Conservation (phyloP, 2,329 filamentous ascomycete species). For the Acrocalymma vagum region DNA sequence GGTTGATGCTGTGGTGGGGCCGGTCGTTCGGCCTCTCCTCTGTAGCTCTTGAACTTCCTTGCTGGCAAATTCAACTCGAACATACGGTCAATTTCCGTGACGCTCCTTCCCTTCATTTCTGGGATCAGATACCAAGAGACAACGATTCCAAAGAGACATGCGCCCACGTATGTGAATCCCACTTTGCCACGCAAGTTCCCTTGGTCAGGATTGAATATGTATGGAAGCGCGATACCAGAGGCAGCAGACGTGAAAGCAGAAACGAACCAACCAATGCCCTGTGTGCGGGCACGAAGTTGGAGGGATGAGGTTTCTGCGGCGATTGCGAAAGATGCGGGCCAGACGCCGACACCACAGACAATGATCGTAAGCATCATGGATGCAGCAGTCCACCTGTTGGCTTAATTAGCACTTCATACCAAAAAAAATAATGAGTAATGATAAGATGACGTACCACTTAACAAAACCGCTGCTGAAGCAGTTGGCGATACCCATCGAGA, state of each 20-base stretch:
- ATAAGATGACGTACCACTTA: constrained; percentile 45
- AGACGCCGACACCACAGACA: constrained; percentile 52
- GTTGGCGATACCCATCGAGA: constrained; percentile 58
- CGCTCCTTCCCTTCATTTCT: constrained; percentile 61
- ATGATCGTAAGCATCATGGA: constrained; percentile 55
- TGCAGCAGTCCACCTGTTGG: constrained; percentile 49
- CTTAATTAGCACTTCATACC: constrained; percentile 3
- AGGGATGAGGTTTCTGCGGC: constrained; percentile 55
- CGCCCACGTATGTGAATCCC: constrained; percentile 51
- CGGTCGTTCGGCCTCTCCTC: constrained; percentile 7
- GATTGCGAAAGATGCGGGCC: constrained; percentile 55
- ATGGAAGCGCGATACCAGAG: constrained; percentile 59
- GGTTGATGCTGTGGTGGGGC: too few relatives aligned
- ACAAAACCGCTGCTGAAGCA: constrained; percentile 50
- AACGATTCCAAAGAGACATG: constrained; percentile 44
- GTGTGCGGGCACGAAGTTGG: constrained; percentile 53
- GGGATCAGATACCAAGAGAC: constrained; percentile 59
- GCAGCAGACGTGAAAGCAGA: constrained; percentile 52
- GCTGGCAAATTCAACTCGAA: constrained; percentile 28
- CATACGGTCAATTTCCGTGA: constrained; percentile 59
- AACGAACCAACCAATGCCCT: constrained; percentile 55
- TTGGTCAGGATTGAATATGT: constrained; percentile 60
- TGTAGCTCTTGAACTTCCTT: constrained; percentile 27
- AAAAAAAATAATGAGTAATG: neutral
- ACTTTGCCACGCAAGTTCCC: constrained; percentile 52